phyloP scores from a whole-genome alignment of 2,329 filamentous ascomycete genomes.

The Zymoseptoria ardabiliae region DNA sequence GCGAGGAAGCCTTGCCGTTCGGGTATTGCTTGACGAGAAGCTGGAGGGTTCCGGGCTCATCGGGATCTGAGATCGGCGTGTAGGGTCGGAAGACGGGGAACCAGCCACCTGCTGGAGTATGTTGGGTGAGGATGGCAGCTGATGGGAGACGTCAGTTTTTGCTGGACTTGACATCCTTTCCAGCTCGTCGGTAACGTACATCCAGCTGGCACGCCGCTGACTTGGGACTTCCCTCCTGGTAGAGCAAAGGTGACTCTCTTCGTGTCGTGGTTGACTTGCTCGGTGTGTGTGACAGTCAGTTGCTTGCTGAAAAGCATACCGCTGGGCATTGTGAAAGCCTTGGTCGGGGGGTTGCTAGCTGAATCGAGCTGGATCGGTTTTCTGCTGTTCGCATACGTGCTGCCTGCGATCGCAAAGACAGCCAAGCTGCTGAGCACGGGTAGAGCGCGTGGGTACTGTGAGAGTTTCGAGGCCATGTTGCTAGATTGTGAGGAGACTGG shows the following conservation, averaged over 20 bases:
- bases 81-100: conserved; percentile 59
- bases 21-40: conserved; percentile 64
- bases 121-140: conserved; percentile 54
- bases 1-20: conserved; percentile 54
- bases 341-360: conserved; percentile 18
- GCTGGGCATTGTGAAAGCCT: conserved; percentile 24
- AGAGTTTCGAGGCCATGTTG: background rate
- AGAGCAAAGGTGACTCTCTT: conserved; percentile 27
- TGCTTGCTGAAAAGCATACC: conserved; percentile 28
- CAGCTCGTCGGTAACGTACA: conserved; percentile 11
- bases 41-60: conserved; percentile 53
- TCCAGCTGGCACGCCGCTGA: conserved; percentile 25
- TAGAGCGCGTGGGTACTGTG: background rate
- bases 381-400: background rate
- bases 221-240: conserved; percentile 22
- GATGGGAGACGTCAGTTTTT: conserved; percentile 2
- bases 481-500: background rate
- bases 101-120: conserved; percentile 49
- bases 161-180: background rate
- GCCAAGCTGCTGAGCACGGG: background rate
- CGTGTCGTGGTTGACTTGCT: conserved; percentile 30
- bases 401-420: background rate
- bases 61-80: conserved; percentile 53
- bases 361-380: conserved; percentile 21
- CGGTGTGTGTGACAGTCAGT: conserved; percentile 23